Conservation (phyloP, 306 rosid species). For the Cicer judaicum region DNA sequence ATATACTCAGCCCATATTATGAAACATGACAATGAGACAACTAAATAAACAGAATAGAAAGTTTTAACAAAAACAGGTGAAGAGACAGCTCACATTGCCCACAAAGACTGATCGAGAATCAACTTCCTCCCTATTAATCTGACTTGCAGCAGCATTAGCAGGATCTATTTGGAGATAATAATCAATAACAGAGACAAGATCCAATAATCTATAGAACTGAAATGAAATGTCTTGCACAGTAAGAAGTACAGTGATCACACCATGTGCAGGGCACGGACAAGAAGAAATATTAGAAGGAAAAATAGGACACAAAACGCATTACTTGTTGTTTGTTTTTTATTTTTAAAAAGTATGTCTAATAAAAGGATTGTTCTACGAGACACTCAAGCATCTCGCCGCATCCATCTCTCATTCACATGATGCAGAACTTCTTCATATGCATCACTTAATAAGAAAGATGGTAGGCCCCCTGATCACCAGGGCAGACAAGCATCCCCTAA, state of each 20-base stretch:
- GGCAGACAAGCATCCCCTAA: background rate
- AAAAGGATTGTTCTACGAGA: background rate
- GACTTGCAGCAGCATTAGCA: conserved; percentile 62
- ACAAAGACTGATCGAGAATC: conserved; percentile 86
- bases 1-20: conserved; percentile 11
- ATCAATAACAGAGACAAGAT: conserved; percentile 39
- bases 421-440: conserved; percentile 1
- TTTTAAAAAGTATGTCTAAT: background rate
- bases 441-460: background rate
- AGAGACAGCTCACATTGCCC: conserved; percentile 75
- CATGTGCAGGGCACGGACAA: conserved; percentile 7
- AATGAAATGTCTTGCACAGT: conserved; percentile 1
- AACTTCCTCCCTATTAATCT: conserved; percentile 74
- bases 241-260: conserved; percentile 5
- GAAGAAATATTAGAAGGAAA: background rate
- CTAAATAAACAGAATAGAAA: conserved; percentile 32
- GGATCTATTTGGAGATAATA: conserved; percentile 59
- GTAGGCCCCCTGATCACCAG: background rate
- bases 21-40: conserved; percentile 15
- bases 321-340: background rate
- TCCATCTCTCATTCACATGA: conserved; percentile 13
- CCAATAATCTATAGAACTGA: conserved; percentile 8
- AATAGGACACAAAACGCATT: background rate
- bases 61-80: conserved; percentile 34
- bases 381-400: background rate